Evolutionary conservation across 352 stramenopile species (phyloP).

Genomic region (Phytophthora pisi): DNA sequence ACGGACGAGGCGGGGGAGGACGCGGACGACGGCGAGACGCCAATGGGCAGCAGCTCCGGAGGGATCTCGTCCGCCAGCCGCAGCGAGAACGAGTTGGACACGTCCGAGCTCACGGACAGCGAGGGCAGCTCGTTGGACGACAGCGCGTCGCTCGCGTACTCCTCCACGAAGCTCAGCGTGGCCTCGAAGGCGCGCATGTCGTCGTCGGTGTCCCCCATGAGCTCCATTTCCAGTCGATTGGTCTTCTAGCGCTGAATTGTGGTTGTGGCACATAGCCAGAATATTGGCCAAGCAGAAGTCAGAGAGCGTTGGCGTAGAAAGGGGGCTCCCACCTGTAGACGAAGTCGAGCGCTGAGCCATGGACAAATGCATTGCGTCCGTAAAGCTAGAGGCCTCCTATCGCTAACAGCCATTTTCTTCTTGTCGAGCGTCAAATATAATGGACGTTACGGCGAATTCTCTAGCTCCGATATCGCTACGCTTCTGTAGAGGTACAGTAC

Average conservation of each 20-base stretch:
- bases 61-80: constrained; percentile 8
- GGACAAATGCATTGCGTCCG: too few relatives aligned
- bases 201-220: constrained; percentile 25
- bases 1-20: constrained; percentile 4
- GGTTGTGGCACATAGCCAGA: constrained; percentile 14
- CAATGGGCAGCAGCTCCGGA: neutral
- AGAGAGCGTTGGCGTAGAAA: constrained; percentile 2
- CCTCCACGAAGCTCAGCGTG: constrained; percentile 38
- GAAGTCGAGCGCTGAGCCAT: neutral
- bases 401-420: too few relatives aligned
- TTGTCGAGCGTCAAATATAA: too few relatives aligned
- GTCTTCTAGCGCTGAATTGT: constrained; percentile 17
- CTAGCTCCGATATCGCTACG: neutral
- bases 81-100: constrained; percentile 23
- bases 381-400: too few relatives aligned
- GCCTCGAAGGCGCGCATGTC: constrained; percentile 37
- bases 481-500: neutral
- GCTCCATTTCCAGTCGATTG: constrained; percentile 33
- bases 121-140: constrained; percentile 10
- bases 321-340: neutral
- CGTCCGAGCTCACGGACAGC: constrained; percentile 25
- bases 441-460: too few relatives aligned
- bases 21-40: constrained; percentile 8
- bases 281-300: constrained; percentile 6
- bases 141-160: constrained; percentile 27